A percentile compares a stretch with the other conserved stretches of the same genome.
Conservation (phyloP, 768 basidiomycete species). For the Russula dissimulans region DNA sequence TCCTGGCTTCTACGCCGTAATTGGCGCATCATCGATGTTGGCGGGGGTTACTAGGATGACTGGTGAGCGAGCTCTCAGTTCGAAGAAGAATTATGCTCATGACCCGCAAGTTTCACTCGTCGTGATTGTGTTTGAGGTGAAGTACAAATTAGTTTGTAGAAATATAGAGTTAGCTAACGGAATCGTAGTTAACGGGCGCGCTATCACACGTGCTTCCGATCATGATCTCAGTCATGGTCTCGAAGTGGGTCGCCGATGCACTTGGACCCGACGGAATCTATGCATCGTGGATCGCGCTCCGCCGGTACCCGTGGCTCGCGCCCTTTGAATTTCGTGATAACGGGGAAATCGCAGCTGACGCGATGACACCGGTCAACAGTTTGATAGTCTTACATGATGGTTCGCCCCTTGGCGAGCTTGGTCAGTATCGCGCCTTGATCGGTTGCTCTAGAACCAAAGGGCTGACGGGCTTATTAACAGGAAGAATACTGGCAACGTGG, state of each 20-base stretch:
- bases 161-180: neutral
- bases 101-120: conserved; percentile 52
- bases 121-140: conserved; percentile 66
- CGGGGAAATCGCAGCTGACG: conserved; percentile 49
- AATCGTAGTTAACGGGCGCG: conserved; percentile 59
- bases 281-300: conserved; percentile 62
- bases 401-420: conserved; percentile 41
- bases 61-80: conserved; percentile 32
- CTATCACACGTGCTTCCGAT: conserved; percentile 75
- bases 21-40: conserved; percentile 68
- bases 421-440: conserved; percentile 22
- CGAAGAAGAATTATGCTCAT: neutral
- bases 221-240: conserved; percentile 70
- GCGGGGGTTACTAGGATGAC: conserved; percentile 74
- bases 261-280: conserved; percentile 63
- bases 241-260: conserved; percentile 72
- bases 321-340: conserved; percentile 55
- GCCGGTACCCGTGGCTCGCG: conserved; percentile 62
- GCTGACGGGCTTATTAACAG: conserved; percentile 22
- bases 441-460: neutral
- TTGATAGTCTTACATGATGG: conserved; percentile 35
- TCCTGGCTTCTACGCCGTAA: conserved; percentile 70
- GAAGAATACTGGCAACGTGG: conserved; percentile 34
- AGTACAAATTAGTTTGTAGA: conserved; percentile 1
- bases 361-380: conserved; percentile 47